Conservation (phyloP, 2,329 filamentous ascomycete genomes). For the Penicillium occitanis region DNA sequence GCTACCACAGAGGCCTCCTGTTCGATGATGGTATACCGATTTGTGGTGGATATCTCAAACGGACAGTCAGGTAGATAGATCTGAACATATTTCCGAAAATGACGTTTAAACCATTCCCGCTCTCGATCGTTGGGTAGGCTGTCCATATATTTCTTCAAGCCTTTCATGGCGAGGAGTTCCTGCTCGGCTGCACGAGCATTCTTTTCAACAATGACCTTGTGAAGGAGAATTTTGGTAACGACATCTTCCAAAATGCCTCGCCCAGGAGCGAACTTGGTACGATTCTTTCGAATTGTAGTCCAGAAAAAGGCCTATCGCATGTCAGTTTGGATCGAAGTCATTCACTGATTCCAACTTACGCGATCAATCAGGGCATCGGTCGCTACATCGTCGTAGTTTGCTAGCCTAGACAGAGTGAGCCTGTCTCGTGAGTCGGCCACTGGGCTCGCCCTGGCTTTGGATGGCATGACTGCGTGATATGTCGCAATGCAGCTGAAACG, state of each 20-base stretch:
- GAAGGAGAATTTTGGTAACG: slow-evolving; percentile 59
- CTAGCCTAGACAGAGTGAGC: slow-evolving; percentile 81
- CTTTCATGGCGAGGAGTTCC: slow-evolving; percentile 69
- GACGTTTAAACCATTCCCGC: slow-evolving; percentile 79
- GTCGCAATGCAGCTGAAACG: too few relatives aligned
- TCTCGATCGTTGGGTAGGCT: slow-evolving; percentile 72
- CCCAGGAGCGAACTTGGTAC: slow-evolving; percentile 78
- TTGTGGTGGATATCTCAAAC: slow-evolving; percentile 90
- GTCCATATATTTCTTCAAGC: slow-evolving; percentile 69
- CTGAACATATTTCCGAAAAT: slow-evolving; percentile 85
- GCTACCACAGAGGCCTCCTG: slow-evolving; percentile 88
- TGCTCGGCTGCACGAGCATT: slow-evolving; percentile 69
- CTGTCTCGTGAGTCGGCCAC: slow-evolving; percentile 57
- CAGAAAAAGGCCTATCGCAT: slow-evolving; percentile 80
- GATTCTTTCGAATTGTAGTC: slow-evolving; percentile 94
- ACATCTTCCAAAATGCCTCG: slow-evolving; percentile 71
- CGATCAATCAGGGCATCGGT: slow-evolving; percentile 95
- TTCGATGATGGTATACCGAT: slow-evolving; percentile 87
- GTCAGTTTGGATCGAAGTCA: neutral
- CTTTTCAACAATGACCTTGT: slow-evolving; percentile 71
- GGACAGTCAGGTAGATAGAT: slow-evolving; percentile 93
- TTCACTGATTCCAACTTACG: slow-evolving; percentile 51
- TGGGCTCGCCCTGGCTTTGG: slow-evolving; percentile 33
- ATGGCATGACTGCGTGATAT: slow-evolving; percentile 33
- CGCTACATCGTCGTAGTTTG: slow-evolving; percentile 90